A percentile compares a stretch with the other conserved stretches of the same genome.
These are phyloP conservation scores for Davidsoniella neocaledoniae DNA, from an alignment of 2,329 filamentous ascomycete genomes.

Conservation along the genomic window DNA sequence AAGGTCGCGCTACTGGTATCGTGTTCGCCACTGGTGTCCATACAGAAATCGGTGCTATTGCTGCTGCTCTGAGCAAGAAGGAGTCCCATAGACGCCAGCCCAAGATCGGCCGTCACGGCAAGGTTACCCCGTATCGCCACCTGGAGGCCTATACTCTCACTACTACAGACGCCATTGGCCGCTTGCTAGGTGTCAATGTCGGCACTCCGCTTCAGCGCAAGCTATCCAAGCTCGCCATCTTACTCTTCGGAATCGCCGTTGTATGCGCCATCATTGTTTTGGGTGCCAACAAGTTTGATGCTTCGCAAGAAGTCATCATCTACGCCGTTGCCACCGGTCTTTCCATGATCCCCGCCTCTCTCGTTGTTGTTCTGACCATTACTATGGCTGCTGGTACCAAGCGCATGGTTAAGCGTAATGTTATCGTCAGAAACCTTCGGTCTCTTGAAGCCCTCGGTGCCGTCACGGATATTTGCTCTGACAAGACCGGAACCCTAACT, in stretches of 20 bases:
- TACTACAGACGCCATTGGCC: conserved; percentile 38
- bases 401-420: conserved; percentile 34
- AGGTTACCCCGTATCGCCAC: conserved; percentile 36
- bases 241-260: conserved; percentile 50
- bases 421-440: conserved; percentile 35
- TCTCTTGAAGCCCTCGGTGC: conserved; percentile 43
- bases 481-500: conserved; percentile 43
- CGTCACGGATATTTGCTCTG: conserved; percentile 38
- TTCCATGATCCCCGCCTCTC: conserved; percentile 34
- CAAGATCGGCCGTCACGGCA: conserved; percentile 34
- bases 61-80: conserved; percentile 31
- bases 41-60: conserved; percentile 43
- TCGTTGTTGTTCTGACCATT: conserved; percentile 38
- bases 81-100: conserved; percentile 34
- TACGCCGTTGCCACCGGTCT: conserved; percentile 31
- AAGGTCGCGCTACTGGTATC: conserved; percentile 40
- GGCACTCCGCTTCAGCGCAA: conserved; percentile 55
- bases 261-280: conserved; percentile 54
- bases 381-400: conserved; percentile 39
- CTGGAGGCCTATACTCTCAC: conserved; percentile 31
- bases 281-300: conserved; percentile 42
- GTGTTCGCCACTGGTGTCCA: conserved; percentile 42
- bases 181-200: conserved; percentile 49
- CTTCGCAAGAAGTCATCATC: conserved; percentile 41
- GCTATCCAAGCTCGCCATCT: conserved; percentile 47